phyloP scores from a whole-genome alignment of 2,329 filamentous ascomycete genomes.

The Calonectria pauciramosa region DNA sequence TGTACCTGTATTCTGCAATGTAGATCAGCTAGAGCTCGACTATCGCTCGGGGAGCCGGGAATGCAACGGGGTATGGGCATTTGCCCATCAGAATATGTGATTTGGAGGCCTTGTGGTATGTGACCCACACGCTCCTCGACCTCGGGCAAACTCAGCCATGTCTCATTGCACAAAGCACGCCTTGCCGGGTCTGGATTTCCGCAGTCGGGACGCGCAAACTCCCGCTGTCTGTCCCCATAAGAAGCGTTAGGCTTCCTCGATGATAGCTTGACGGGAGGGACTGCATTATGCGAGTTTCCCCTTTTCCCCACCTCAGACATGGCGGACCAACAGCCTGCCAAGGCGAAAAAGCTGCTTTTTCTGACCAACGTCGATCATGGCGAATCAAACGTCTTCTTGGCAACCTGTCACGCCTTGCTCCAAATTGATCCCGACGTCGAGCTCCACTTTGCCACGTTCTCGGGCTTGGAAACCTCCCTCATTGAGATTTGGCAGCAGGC shows the following conservation, averaged over 20 bases:
- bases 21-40: neutral
- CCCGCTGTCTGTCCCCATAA: neutral
- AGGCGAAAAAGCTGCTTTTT: conserved; percentile 49
- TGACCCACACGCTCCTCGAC: neutral
- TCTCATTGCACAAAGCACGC: neutral
- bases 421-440: conserved; percentile 50
- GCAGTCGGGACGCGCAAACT: neutral
- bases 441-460: conserved; percentile 61
- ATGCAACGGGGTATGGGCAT: neutral
- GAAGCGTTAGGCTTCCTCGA: neutral
- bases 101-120: neutral
- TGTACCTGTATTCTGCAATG: neutral
- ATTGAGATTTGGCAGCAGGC: conserved; percentile 26
- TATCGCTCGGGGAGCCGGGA: neutral
- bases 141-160: neutral
- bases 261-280: neutral
- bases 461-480: conserved; percentile 45
- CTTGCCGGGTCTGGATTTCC: neutral
- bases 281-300: neutral
- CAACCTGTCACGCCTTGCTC: conserved; percentile 56
- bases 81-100: neutral
- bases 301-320: neutral
- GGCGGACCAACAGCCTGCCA: neutral
- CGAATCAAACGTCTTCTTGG: conserved; percentile 61
- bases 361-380: conserved; percentile 61